phyloP scores from a whole-genome alignment of 305 asterid genomes.

The Fraxinus dipetala region DNA sequence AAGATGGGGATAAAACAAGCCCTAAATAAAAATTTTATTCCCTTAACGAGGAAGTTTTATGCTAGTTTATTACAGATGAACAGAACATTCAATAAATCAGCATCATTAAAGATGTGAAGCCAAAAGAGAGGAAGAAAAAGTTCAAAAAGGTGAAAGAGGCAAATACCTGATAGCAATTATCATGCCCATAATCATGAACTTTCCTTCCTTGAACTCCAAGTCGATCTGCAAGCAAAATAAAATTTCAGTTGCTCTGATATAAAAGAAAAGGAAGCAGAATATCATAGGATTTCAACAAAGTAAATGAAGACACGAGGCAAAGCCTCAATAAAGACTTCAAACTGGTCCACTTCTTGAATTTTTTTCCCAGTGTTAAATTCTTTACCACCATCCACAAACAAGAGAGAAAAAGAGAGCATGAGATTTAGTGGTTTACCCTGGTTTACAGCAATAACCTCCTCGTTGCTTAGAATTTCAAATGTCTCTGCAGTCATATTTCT shows the following conservation, averaged over 20 bases:
- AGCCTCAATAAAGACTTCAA: neutral
- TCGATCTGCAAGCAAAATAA: constrained; percentile 50
- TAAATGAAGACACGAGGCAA: neutral
- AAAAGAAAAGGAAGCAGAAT: neutral
- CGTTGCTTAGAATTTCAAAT: constrained; percentile 62
- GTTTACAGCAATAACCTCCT: constrained; percentile 80
- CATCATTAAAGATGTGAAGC: neutral
- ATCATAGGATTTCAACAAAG: neutral
- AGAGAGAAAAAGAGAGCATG: constrained; percentile 4
- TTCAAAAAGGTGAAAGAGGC: constrained; percentile 1
- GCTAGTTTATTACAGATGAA: neutral
- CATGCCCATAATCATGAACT: constrained; percentile 54
- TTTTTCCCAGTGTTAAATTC: neutral
- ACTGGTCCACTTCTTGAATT: neutral
- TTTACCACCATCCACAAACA: neutral
- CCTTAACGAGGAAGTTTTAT: neutral
- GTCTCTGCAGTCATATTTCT: constrained; percentile 75
- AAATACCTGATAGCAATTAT: constrained; percentile 57
- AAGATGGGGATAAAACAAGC: neutral
- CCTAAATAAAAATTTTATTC: neutral
- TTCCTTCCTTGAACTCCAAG: constrained; percentile 95
- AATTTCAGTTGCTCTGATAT: neutral
- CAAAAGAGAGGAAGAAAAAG: neutral
- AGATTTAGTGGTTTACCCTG: constrained; percentile 54
- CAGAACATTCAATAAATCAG: neutral